Base-by-base conservation (phyloP, 129 eudicot genomes). In the Tagetes patula region DNA sequence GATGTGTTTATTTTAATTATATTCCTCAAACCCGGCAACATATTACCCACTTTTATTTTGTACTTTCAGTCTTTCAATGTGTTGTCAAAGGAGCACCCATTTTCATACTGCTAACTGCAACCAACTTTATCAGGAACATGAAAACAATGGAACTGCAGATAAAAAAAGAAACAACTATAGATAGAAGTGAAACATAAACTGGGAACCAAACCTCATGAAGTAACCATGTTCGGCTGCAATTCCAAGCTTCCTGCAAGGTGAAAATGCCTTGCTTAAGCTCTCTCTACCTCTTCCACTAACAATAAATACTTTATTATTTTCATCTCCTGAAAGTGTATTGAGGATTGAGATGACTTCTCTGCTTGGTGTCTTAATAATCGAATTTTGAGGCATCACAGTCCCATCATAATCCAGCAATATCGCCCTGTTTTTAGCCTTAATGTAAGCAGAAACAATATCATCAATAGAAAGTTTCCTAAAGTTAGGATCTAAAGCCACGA, bases 371-470 rank as follows among this genome's bases (percentile, higher is more conserved):
- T 87, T 87, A 70, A 87, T 87, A 20, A 87, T 78, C 50, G 72
- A 70, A 36, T 83, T 76, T 7, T 78, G 86, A 3, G 96, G 84
- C 87, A 77, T 77, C 75, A 89, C 76, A 0, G 98, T 92, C 11
- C 98, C 98, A 71, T 92, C 98, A 65, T 89, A 92, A 70, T 92
- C 96, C 4, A 92, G 85, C 75, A 92, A 77, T 33, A 92, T 87
- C 38, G 87, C 79, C 78, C 98, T 72, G 27, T 82, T 92, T 0
- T 70, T 76, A 6, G 89, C 76, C 58, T 72, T 82, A 8, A 73
- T 77, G 68, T 92, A 92, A 36, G 96, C 76, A 8, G 89, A 82
- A 1, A 85, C 86, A 69, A 92, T 89, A 46, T 89, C 85, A 45
- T 85, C 95, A 33, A 92, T 88, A 0, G 95, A 87, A 3, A 92